Evolutionary conservation across 371 early-diverging fungal species (phyloP).

Genomic region (Saksenaea vasiformis): DNA sequence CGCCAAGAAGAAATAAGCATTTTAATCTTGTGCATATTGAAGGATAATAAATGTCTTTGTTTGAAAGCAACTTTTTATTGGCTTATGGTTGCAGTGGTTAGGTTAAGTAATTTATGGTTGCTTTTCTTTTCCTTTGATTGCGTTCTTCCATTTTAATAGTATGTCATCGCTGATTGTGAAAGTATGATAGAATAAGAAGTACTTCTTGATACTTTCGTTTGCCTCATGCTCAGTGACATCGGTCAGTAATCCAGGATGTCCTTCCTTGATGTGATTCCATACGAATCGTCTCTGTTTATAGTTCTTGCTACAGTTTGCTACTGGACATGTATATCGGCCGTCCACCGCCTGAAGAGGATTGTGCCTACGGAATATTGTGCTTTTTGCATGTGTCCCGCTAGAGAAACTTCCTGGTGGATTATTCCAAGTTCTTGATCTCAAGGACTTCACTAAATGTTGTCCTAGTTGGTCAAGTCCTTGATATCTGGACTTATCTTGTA

Average conservation of each 20-base stretch:
- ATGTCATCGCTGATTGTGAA: background rate
- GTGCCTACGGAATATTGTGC: background rate
- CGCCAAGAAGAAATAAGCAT: conserved; percentile 73
- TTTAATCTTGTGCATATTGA: conserved; percentile 4
- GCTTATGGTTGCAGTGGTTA: too few relatives aligned
- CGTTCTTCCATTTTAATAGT: background rate
- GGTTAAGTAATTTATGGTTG: background rate
- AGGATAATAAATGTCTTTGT: background rate
- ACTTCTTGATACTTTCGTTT: background rate
- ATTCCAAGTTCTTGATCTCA: background rate
- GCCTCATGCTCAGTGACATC: background rate
- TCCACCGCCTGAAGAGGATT: background rate
- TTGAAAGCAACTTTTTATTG: background rate
- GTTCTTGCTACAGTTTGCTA: background rate
- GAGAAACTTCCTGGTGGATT: background rate
- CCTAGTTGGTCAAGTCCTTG: background rate
- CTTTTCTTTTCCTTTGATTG: background rate
- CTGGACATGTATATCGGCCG: background rate
- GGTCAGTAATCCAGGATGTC: background rate
- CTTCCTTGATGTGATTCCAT: background rate
- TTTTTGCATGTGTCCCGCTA: background rate
- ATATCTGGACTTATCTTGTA: background rate
- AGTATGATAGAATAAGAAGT: background rate
- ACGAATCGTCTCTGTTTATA: background rate
- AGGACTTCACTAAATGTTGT: background rate